Evolutionary conservation across 2,329 filamentous ascomycete species (phyloP), one percentile per base, ranked within the genome.

Genomic region (Hymenoscyphus albidus): DNA sequence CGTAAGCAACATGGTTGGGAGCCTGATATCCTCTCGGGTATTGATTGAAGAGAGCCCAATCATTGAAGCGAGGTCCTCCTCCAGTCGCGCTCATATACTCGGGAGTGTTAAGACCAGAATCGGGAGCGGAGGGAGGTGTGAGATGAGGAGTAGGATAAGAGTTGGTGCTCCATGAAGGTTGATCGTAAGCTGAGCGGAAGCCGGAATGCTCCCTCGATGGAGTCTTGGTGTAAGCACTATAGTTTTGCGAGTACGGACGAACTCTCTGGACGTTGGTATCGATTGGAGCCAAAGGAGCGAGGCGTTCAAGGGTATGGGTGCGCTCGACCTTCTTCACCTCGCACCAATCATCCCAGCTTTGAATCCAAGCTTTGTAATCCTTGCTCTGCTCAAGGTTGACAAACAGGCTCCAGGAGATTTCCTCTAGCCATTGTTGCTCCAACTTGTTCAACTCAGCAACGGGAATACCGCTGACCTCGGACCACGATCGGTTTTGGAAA

Each of bases 401-500:
- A 76, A 90, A 88, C 68, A 92, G 82, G 72, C 85, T 83, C 82
- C 86, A 91, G 64, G 84, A 81, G 70, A 91, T 89, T 22, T 83
- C 83, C 39, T 83, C 79, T 56, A 91, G 80, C 88, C 88, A 92
- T 64, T 89, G 84, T 70, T 85, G 80, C 76, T 92, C 88, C 75
- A 90, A 80, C 61, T 79, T 79, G 74, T 91, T 91, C 69, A 92
- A 78, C 72, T 91, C 88, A 5, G 80, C 75, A 54, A 91, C 88
- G 57, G 85, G 80, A 70, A 92, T 90, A 70, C 87, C 87, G 76
- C 88, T 91, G 61, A 92, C 88, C 74, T 92, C 89, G 10, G 88
- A 86, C 88, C 88, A 91, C 2, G 88, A 91, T 67, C 88, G 85
- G 77, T 91, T 91, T 80, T 91, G 88, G 80, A 91, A 91, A 40